A percentile compares a stretch with the other conserved stretches of the same genome.
Conservation (phyloP, 2,329 filamentous ascomycete genomes). For the Hymenoscyphus fructigenus region DNA sequence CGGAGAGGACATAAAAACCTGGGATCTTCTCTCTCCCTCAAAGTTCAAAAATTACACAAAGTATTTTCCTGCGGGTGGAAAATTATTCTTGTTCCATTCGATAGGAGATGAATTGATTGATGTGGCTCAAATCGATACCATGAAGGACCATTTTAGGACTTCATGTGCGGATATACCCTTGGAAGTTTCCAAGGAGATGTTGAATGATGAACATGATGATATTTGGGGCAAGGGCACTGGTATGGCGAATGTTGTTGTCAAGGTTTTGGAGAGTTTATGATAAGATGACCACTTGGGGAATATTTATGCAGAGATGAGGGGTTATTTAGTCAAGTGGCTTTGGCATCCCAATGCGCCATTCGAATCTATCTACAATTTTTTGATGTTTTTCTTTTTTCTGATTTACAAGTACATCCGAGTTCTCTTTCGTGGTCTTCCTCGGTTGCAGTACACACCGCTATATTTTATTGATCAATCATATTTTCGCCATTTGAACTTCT, state of each 20-base stretch:
- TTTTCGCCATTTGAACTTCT: not conserved
- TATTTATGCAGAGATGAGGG: not conserved
- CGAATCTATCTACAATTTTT: not conserved
- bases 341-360: not conserved
- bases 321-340: not conserved
- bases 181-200: conserved; percentile 24
- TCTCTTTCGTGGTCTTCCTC: not conserved
- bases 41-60: conserved; percentile 6
- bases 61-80: conserved; percentile 14
- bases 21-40: conserved; percentile 45
- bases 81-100: conserved; percentile 36
- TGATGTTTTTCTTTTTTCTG: not conserved
- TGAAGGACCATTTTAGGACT: conserved; percentile 7
- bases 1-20: conserved; percentile 45
- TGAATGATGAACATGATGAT: conserved; percentile 61
- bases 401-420: not conserved
- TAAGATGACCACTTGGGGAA: not conserved
- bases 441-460: not conserved
- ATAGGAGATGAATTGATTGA: conserved; percentile 43
- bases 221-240: conserved; percentile 57
- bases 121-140: conserved; percentile 32
- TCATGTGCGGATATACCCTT: conserved; percentile 24
- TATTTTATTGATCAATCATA: not conserved
- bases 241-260: conserved; percentile 45
- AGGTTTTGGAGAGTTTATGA: conserved; percentile 34